Base-by-base conservation (phyloP, 192 early-diverging fungal genomes). In the Gaertneriomyces semiglobifer region DNA sequence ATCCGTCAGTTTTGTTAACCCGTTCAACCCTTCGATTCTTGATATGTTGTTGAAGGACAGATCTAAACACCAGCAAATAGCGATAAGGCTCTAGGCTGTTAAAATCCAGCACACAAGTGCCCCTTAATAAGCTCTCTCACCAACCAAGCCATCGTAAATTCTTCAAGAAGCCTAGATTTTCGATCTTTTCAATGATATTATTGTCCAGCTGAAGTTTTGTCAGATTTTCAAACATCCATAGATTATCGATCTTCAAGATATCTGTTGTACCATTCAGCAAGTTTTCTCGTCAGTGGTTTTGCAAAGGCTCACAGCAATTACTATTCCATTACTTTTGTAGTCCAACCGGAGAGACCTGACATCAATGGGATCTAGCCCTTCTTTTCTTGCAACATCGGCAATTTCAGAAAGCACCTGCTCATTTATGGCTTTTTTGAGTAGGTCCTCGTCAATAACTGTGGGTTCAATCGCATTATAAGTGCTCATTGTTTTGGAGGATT, bases 111-210 rank as follows among this genome's bases (percentile, higher is more conserved):
- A 66, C n/a, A 39, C 14, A 39, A 20, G 19, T 42, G 62, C 18
- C 7, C 7, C 25, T 20, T 33, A 65, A 68, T 66, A 10, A 44
- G 16, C 39, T 33, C n/a, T 54, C 48, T 65, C 48, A 66, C 63
- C n/a, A 46, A 84, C 82, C 82, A 14, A 87, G 74, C 85, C 85
- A 87, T 67, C 74, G 70, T 12, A 87, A 67, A 61, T 87, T 84
- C 55, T 73, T 77, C 43, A 87, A 57, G 58, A 82, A 84, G 20
- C 60, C 62, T 43, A 87, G 74, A 65, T 86, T 86, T 71, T 87
- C 85, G 33, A 87, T 86, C 62, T 73, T 73, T 66, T 87, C 85
- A 48, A 87, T 86, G 63, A 87, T 87, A 62, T 87, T 87, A 70
- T 87, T 87, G 69, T 87, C 85, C 9, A 87, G 73, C 62, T 87